These are phyloP conservation scores for Malassezia cuniculi DNA, from an alignment of 1,284 basidiomycete genomes.

Conservation along the genomic window DNA sequence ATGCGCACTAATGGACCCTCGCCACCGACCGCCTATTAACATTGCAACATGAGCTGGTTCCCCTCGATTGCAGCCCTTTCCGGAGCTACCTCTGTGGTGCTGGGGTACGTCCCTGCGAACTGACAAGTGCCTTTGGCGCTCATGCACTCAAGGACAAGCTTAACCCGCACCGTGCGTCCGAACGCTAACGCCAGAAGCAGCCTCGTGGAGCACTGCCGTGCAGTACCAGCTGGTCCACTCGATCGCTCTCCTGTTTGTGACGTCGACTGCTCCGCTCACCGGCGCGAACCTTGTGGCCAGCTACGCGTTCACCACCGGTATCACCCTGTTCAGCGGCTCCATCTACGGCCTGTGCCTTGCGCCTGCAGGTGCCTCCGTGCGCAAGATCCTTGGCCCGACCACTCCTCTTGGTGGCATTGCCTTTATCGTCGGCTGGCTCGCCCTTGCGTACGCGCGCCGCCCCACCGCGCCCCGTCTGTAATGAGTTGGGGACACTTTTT, in stretches of 20 bases:
- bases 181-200: constrained; percentile 16
- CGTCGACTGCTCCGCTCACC: constrained; percentile 16
- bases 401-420: constrained; percentile 37
- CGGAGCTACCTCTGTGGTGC: constrained; percentile 8
- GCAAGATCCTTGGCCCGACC: constrained; percentile 32
- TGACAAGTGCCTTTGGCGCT: constrained; percentile 28
- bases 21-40: too few species aligned
- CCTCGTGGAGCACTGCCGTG: constrained; percentile 36
- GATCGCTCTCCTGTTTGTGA: constrained; percentile 28
- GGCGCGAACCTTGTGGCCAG: constrained; percentile 20
- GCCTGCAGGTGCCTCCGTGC: constrained; percentile 23
- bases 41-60: constrained; percentile 8
- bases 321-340: constrained; percentile 37
- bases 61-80: constrained; percentile 4
- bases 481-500: constrained; percentile 13
- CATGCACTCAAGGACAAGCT: constrained; percentile 36
- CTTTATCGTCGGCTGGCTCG: constrained; percentile 37
- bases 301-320: constrained; percentile 32
- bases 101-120: constrained; percentile 6
- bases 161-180: constrained; percentile 25
- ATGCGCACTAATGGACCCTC: too few species aligned
- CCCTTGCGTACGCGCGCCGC: constrained; percentile 21
- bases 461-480: constrained; percentile 22
- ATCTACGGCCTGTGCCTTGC: constrained; percentile 40
- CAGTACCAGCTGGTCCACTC: constrained; percentile 41